Evolutionary conservation across 2,329 filamentous ascomycete species (phyloP).

Genomic region (Fusarium poae): DNA sequence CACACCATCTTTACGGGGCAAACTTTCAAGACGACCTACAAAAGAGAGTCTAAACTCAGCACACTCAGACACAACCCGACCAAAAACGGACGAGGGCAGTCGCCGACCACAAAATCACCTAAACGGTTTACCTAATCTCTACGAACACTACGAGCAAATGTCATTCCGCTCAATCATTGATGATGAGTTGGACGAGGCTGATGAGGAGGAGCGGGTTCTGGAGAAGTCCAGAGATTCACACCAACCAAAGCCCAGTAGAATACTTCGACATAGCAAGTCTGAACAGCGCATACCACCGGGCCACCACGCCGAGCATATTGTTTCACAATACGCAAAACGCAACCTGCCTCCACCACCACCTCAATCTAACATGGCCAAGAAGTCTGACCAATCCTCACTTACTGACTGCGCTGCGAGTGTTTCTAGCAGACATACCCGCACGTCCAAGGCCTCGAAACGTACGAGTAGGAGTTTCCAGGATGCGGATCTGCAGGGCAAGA

Average conservation of each 20-base stretch:
- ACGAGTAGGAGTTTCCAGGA: slow-evolving; percentile 62
- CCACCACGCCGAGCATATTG: slow-evolving; percentile 41
- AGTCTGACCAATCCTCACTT: slow-evolving; percentile 50
- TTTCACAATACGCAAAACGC: slow-evolving; percentile 48
- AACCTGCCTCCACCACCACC: slow-evolving; percentile 46
- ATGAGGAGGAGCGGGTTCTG: slow-evolving; percentile 26
- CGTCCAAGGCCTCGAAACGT: slow-evolving; percentile 65
- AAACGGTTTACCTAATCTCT: slow-evolving; percentile 63
- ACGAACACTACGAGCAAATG: slow-evolving; percentile 70
- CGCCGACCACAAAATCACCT: slow-evolving; percentile 47
- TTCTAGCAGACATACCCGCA: slow-evolving; percentile 68
- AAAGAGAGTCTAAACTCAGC: slow-evolving; percentile 53
- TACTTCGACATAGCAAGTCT: slow-evolving; percentile 28
- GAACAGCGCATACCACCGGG: slow-evolving; percentile 29
- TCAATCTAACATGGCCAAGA: slow-evolving; percentile 36
- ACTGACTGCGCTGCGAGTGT: slow-evolving; percentile 64
- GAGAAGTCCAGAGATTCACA: slow-evolving; percentile 34
- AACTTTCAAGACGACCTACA: slow-evolving; percentile 53
- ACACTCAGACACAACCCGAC: slow-evolving; percentile 38
- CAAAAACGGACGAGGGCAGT: slow-evolving; percentile 48
- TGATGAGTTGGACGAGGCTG: slow-evolving; percentile 34
- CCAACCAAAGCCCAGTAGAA: slow-evolving; percentile 20
- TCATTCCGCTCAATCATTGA: slow-evolving; percentile 61
- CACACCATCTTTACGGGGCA: slow-evolving; percentile 48
- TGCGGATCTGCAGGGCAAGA: slow-evolving; percentile 66